Evolutionary conservation across 768 basidiomycete species (phyloP).

Genomic region (Agrocybe pediades): DNA sequence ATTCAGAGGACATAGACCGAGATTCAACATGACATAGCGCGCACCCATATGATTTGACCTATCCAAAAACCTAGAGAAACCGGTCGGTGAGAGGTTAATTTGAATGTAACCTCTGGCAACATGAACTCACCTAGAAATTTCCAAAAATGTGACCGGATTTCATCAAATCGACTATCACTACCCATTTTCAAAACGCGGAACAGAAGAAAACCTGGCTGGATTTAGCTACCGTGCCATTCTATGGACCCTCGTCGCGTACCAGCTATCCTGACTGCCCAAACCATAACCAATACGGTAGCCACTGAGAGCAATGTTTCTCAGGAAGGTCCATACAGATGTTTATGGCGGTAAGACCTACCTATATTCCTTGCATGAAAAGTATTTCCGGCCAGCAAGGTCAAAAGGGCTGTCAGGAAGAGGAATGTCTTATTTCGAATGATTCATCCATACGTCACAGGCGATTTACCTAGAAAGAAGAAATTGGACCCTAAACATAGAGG

Average conservation of each 20-base stretch:
- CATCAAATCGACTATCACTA: slow-evolving; percentile 67
- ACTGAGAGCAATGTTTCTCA: slow-evolving; percentile 26
- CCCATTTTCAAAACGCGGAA: slow-evolving; percentile 72
- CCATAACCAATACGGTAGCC: slow-evolving; percentile 59
- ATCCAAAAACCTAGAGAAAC: slow-evolving; percentile 51
- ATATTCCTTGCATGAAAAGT: slow-evolving; percentile 63
- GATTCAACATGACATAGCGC: slow-evolving; percentile 7
- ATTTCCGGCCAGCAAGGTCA: slow-evolving; percentile 63
- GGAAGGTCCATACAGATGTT: background rate
- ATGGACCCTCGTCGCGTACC: slow-evolving; percentile 29
- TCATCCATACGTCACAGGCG: no score
- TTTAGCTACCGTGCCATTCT: background rate
- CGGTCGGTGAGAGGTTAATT: background rate
- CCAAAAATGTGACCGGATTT: slow-evolving; percentile 65
- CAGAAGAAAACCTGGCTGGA: slow-evolving; percentile 54
- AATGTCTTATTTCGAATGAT: background rate
- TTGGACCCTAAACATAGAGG: slow-evolving; percentile 48
- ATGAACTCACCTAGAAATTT: slow-evolving; percentile 52
- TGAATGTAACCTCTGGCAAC: background rate
- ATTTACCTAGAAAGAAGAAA: slow-evolving; percentile 60
- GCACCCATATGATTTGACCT: slow-evolving; percentile 66
- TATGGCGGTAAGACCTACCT: slow-evolving; percentile 19
- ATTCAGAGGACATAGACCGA: background rate
- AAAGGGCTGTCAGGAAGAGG: slow-evolving; percentile 43
- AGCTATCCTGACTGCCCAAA: slow-evolving; percentile 64